Base-by-base conservation (phyloP, 2,329 filamentous ascomycete species). In the Hypoxylon sp. region DNA sequence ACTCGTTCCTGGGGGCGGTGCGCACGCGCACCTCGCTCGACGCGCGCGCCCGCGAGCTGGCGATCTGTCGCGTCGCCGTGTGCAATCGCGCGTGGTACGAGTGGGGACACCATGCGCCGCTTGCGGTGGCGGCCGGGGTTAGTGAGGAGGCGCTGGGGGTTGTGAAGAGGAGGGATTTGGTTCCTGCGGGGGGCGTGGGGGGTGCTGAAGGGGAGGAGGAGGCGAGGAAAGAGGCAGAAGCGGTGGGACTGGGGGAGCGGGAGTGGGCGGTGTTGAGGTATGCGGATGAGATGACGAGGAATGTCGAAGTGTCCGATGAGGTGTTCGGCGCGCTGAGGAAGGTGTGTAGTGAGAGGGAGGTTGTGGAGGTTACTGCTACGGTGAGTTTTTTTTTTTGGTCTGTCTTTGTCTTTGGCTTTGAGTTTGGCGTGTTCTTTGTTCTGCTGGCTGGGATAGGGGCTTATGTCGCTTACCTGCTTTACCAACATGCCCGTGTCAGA, bases 81-180 rank as follows among this genome's bases (percentile, higher is more conserved):
- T 86, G 93, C 74, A 97, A 97, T 80, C 81, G 86, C 17, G 94
- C 94, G 1, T 93, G 91, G 89, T 97, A 94, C 80, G 94, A 97
- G 79, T 97, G 92, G 93, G 87, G 83, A 37, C 88, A 93, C 61
- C 94, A 97, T 77, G 90, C 90, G 14, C 93, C 93, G 1, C 84
- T 95, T 13, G 86, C 86, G 3, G 82, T 84, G 7, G 81, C 82
- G 20, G 90, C 85, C 0, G 90, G 90, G 4, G 85, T 93, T 4
- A 80, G 82, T 17, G 83, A 81, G 14, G 85, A 82, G 6, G 80
- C 91, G 73, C 81, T 82, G 61, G 76, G 76, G 2, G 72, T 81
- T 3, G 79, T 86, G 37, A 83, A 81, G 79, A 68, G 70, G 27
- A 75, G 80, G 20, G 75, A 60, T 0, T 66, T 76, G 42, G 67